Evolutionary conservation across 2,329 filamentous ascomycete species (phyloP).

Genomic region (Fusarium mangiferae): DNA sequence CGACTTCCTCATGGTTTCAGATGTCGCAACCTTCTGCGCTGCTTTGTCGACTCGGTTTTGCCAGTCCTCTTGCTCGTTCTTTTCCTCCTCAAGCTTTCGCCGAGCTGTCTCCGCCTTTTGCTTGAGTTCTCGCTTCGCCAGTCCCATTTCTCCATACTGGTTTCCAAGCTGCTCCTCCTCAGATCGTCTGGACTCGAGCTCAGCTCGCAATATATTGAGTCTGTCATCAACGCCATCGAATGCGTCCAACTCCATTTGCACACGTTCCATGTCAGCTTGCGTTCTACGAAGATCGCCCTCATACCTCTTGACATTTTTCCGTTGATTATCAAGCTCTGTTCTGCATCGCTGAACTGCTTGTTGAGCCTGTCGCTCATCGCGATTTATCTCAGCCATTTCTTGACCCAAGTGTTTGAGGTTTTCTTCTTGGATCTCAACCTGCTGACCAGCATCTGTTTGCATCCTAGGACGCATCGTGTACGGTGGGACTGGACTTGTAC

Average conservation of each 20-base stretch:
- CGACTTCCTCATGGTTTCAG: slow-evolving; percentile 60
- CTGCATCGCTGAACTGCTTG: slow-evolving; percentile 61
- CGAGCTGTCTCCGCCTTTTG: slow-evolving; percentile 55
- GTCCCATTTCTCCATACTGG: slow-evolving; percentile 63
- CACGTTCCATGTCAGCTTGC: slow-evolving; percentile 65
- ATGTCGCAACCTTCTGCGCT: slow-evolving; percentile 61
- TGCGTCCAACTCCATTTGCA: slow-evolving; percentile 69
- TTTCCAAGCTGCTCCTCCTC: slow-evolving; percentile 61
- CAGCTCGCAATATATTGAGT: slow-evolving; percentile 66
- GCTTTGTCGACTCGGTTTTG: slow-evolving; percentile 65
- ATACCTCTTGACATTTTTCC: slow-evolving; percentile 51
- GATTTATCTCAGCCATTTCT: slow-evolving; percentile 64
- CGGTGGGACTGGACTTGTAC: slow-evolving; percentile 57
- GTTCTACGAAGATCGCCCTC: slow-evolving; percentile 67
- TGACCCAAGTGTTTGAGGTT: slow-evolving; percentile 63
- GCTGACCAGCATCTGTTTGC: slow-evolving; percentile 78
- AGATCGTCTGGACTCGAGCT: slow-evolving; percentile 65
- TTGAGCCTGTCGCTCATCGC: slow-evolving; percentile 58
- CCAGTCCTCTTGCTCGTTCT: slow-evolving; percentile 53
- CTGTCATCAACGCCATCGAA: slow-evolving; percentile 75
- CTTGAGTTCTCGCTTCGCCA: slow-evolving; percentile 62
- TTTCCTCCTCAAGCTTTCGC: slow-evolving; percentile 47
- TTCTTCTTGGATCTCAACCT: slow-evolving; percentile 66
- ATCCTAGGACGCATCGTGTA: slow-evolving; percentile 73
- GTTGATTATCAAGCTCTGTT: slow-evolving; percentile 58